Percentiles rank a stretch among this genome's conserved stretches.
phyloP scores from a whole-genome alignment of 176 grass and related monocot species.

The Triticum monococcum region DNA sequence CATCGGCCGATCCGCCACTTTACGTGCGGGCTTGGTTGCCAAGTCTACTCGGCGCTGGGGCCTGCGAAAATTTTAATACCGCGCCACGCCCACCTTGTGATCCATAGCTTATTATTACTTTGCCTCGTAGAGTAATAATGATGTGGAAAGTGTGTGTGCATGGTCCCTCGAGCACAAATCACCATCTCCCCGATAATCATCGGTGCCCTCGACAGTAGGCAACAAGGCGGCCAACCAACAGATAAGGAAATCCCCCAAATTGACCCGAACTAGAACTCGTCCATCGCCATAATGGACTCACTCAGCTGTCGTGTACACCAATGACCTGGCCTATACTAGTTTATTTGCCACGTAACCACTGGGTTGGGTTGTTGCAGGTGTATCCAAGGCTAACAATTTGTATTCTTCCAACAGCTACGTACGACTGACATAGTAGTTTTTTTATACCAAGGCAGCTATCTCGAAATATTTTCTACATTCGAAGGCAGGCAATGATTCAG shows the following conservation, averaged over 20 bases:
- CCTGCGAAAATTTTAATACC: neutral
- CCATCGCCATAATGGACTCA: neutral
- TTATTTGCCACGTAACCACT: neutral
- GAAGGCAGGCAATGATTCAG: neutral
- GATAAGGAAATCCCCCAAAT: neutral
- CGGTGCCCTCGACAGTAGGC: neutral
- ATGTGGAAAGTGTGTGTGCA: neutral
- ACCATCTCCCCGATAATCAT: neutral
- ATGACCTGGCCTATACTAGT: neutral
- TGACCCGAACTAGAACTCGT: neutral
- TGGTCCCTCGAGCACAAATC: neutral
- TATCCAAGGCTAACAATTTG: neutral
- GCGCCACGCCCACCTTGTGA: constrained; percentile 35
- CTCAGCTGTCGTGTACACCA: neutral
- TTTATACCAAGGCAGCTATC: neutral
- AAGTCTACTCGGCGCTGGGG: neutral
- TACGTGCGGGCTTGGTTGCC: constrained; percentile 15
- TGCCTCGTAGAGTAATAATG: neutral
- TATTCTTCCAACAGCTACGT: neutral
- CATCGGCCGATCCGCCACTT: neutral
- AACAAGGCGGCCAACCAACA: neutral
- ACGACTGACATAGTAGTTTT: neutral
- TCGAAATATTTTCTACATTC: constrained; percentile 3
- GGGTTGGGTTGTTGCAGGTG: neutral
- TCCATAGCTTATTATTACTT: constrained; percentile 17